Base-by-base conservation (phyloP, 2,329 filamentous ascomycete genomes). In the Epichloe sp. region DNA sequence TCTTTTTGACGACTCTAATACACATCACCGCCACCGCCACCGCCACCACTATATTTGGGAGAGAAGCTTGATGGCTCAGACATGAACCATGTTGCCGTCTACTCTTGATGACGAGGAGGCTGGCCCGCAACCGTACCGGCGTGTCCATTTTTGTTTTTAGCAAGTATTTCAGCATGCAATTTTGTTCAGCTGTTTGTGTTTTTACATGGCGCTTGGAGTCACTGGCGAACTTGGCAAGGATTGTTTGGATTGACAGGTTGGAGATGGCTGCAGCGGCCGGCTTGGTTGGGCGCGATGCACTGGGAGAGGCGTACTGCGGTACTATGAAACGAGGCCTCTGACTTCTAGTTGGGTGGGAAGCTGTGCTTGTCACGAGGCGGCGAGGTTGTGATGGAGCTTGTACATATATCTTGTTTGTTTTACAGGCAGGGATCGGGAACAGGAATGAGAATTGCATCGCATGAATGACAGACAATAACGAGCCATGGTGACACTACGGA, bases 171-270 rank as follows among this genome's bases (percentile, higher is more conserved):
- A 63, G 63, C 63, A 67, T 60, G 56, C 54, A 56, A 57, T 58
- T 50, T 54, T 64, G 59, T 59, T 64, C 58, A 38, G 47, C 48
- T 52, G 52, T 49, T 61, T 64, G 59, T 59, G 62, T 62, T 68
- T 60, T 64, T 61, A 65, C 62, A 66, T 55, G 68, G 68, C 68
- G 68, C 66, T 68, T 58, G 68, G 68, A 69, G 68, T 70, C 61
- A 59, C 56, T 59, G 65, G 65, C 60, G 62, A 62, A 63, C 61
- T 61, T 60, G 60, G 55, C 58, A 56, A 58, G 52, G 64, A 60
- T 58, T 49, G 41, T 40, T 63, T 62, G 66, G 63, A 65, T 65
- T 63, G 60, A 58, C 58, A 57, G 59, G 62, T 59, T 62, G 64
- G 65, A 66, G 65, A 66, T 65, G 64, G 62, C 59, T 61, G 60